These are phyloP conservation scores for Monosporascus sp. DNA, from an alignment of 2,329 filamentous ascomycete genomes.

Conservation along the genomic window DNA sequence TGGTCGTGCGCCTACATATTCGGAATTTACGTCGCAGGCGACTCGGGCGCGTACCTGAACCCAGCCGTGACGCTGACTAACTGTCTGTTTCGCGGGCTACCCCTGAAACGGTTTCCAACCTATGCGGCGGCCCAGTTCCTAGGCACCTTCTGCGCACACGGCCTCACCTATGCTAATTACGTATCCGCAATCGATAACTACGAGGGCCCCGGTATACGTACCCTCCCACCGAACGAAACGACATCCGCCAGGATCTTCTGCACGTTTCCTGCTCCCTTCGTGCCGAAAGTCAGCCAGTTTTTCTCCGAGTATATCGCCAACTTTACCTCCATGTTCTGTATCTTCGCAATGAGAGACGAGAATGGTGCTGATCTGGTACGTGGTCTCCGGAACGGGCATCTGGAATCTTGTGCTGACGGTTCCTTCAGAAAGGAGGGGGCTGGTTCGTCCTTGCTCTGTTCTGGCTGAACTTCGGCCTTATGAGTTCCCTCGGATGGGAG, in stretches of 20 bases:
- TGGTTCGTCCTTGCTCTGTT: slow-evolving; percentile 55
- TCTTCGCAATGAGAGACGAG: slow-evolving; percentile 61
- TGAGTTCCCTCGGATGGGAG: slow-evolving; percentile 69
- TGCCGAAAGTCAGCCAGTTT: slow-evolving; percentile 62
- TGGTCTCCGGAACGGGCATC: not conserved
- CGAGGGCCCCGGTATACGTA: slow-evolving; percentile 55
- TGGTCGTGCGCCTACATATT: slow-evolving; percentile 57
- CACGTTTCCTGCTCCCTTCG: slow-evolving; percentile 64
- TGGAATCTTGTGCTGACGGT: not conserved
- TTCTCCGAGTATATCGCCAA: slow-evolving; percentile 68
- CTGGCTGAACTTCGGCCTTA: slow-evolving; percentile 69
- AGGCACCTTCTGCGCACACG: slow-evolving; percentile 54
- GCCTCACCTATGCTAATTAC: slow-evolving; percentile 61
- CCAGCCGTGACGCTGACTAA: slow-evolving; percentile 67
- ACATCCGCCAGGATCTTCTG: slow-evolving; percentile 67
- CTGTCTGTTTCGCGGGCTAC: slow-evolving; percentile 62
- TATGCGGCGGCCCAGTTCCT: slow-evolving; percentile 62
- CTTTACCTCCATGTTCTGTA: slow-evolving; percentile 63
- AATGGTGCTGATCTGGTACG: slow-evolving; percentile 20
- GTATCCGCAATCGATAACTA: slow-evolving; percentile 67
- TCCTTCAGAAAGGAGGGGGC: slow-evolving; percentile 49
- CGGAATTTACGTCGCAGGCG: slow-evolving; percentile 60
- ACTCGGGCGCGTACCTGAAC: slow-evolving; percentile 64
- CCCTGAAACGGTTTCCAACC: slow-evolving; percentile 65
- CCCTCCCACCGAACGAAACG: slow-evolving; percentile 51